Evolutionary conservation across 768 basidiomycete genomes (phyloP).

Genomic region (Ramaria sp.): DNA sequence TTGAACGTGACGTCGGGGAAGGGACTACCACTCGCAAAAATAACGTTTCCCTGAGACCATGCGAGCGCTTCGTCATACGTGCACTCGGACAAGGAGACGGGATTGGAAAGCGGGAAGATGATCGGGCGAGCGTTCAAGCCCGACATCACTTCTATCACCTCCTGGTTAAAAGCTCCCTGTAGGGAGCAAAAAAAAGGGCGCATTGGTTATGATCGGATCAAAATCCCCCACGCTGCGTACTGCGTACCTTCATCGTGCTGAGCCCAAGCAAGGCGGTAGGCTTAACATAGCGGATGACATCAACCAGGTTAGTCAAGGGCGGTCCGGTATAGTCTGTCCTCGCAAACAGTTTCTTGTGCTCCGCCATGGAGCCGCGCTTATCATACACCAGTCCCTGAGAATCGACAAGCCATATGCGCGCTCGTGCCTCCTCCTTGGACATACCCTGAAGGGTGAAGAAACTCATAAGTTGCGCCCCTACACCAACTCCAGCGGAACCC

Average conservation of each 20-base stretch:
- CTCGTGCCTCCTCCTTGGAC: conserved; percentile 63
- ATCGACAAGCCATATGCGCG: conserved; percentile 73
- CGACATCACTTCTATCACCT: conserved; percentile 68
- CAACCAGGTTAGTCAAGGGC: conserved; percentile 61
- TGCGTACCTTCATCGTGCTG: conserved; percentile 61
- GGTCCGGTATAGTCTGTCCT: conserved; percentile 70
- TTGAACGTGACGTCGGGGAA: conserved; percentile 55
- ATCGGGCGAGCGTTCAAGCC: conserved; percentile 74
- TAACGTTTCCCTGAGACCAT: conserved; percentile 59
- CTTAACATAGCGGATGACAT: conserved; percentile 70
- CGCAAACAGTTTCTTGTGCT: conserved; percentile 85
- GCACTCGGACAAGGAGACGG: conserved; percentile 71
- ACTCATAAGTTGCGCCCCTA: conserved; percentile 78
- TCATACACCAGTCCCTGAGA: conserved; percentile 79
- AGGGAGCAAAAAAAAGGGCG: background rate
- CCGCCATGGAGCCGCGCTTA: conserved; percentile 61
- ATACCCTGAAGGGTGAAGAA: conserved; percentile 82
- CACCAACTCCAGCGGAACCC: conserved; percentile 86
- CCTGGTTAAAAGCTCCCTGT: conserved; percentile 62
- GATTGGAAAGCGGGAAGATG: conserved; percentile 90
- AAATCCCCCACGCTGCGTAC: no score
- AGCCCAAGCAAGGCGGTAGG: conserved; percentile 87
- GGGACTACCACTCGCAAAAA: conserved; percentile 85
- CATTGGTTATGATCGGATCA: no score
- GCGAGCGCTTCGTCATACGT: conserved; percentile 66